A percentile compares a stretch with the other conserved stretches of the same genome.
phyloP scores from a whole-genome alignment of 495 filamentous ascomycete species.

The Penicillium fimorum region DNA sequence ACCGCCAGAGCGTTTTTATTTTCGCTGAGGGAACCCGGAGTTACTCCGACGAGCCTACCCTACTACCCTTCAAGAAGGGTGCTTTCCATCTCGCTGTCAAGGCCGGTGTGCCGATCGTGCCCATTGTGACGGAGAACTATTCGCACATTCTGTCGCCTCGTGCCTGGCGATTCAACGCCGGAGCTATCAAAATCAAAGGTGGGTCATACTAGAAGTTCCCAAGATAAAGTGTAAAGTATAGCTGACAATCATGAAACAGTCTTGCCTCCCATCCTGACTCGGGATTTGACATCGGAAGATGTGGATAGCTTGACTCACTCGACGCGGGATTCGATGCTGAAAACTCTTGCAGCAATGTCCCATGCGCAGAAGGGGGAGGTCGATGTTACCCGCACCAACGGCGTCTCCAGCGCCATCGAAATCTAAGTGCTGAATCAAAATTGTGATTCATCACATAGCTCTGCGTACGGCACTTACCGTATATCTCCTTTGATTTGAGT shows the following conservation, averaged over 20 bases:
- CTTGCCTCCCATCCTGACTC: constrained; percentile 82
- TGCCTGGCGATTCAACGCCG: constrained; percentile 65
- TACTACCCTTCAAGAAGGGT: constrained; percentile 96
- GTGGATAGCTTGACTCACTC: constrained; percentile 73
- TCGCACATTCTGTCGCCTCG: constrained; percentile 74
- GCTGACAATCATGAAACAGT: constrained; percentile 45
- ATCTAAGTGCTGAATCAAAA: constrained; percentile 28
- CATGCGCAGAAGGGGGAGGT: constrained; percentile 23
- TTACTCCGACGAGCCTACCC: constrained; percentile 73
- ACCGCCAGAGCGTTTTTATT: constrained; percentile 87
- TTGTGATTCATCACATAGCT: background rate
- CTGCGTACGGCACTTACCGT: background rate
- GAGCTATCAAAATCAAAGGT: constrained; percentile 80
- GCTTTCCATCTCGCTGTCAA: constrained; percentile 95
- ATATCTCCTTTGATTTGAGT: background rate
- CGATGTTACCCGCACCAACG: constrained; percentile 24
- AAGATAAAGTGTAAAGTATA: background rate
- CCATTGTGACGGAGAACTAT: constrained; percentile 83
- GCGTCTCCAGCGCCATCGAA: constrained; percentile 40
- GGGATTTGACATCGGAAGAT: constrained; percentile 70
- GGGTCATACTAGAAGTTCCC: constrained; percentile 16
- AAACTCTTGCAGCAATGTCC: constrained; percentile 65
- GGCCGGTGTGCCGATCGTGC: constrained; percentile 89
- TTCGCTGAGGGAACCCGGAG: constrained; percentile 92
- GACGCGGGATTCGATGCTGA: constrained; percentile 77